A percentile compares a stretch with the other conserved stretches of the same genome.
Evolutionary conservation across 2,329 filamentous ascomycete species (phyloP).

Genomic region (Cytospora leucostoma): DNA sequence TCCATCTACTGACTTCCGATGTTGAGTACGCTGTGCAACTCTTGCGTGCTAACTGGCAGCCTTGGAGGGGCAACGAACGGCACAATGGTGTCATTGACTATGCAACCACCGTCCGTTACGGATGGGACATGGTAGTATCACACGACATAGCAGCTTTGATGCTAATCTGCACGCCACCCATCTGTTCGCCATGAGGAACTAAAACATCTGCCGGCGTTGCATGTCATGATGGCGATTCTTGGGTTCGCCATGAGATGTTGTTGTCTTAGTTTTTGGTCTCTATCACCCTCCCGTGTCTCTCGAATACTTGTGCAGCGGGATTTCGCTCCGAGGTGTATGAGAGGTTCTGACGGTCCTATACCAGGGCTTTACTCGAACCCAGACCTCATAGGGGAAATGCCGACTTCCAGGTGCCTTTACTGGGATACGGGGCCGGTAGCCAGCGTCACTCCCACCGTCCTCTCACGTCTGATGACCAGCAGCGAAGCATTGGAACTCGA

Average conservation of each 20-base stretch:
- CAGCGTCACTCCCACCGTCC: background rate
- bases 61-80: background rate
- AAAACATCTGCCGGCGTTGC: constrained; percentile 1
- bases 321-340: background rate
- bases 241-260: background rate
- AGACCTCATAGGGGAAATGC: background rate
- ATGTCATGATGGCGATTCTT: background rate
- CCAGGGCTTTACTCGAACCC: background rate
- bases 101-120: background rate
- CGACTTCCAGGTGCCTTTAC: background rate
- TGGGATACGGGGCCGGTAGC: constrained; percentile 4
- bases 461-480: background rate
- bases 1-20: background rate
- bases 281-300: background rate
- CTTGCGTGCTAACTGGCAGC: background rate
- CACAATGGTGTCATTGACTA: background rate
- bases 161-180: background rate
- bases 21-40: background rate
- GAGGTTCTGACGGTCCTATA: background rate
- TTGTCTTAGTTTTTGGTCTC: background rate
- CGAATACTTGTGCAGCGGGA: background rate
- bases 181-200: background rate
- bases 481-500: background rate
- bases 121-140: background rate
- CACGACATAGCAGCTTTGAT: background rate